Evolutionary conservation across 805 yeast species (phyloP), one percentile per base, ranked within the genome.

Genomic region (Grigorovia transvaalensis): DNA sequence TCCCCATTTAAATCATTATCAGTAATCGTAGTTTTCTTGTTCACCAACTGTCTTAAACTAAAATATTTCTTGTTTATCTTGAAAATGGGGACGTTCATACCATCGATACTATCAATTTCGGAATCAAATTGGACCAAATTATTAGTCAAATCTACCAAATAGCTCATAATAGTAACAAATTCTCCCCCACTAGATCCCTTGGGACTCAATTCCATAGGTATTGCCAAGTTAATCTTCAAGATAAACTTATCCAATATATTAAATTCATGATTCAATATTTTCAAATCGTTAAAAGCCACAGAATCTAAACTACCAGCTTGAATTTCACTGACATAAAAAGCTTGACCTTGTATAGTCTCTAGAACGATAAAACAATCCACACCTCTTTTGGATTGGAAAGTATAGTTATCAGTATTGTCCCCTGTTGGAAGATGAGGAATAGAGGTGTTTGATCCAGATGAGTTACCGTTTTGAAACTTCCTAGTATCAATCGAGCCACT

Each of bases 241-340:
- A 46, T 49, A 11, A 66, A 49, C 20, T 43, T 50, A 6, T 58
- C 49, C 8, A 51, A 48, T 11, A 62, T 50, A 15, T 13, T 38
- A 15, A 38, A 38, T 7, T 38, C 4, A 38, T 38, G 42, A 38
- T 38, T n/a, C 12, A 15, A 12, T 8, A 46, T 45, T 17, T 62
- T 61, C 9, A 65, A 20, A 38, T 65, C 68, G 51, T 66, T 59
- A 48, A 65, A 66, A 40, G 54, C 58, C 2, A 60, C 45, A 17
- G 45, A 44, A n/a, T 48, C 51, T 8, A 54, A 49, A 2, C 57
- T 51, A 40, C 56, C 56, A 6, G 35, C 17, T 53, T 65, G 67
- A 4, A 56, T 52, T 51, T 66, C 70, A 51, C 67, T 65, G 9
- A 65, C 55, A 47, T 63, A 63, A 7, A 63, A 19, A 2, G 49